Percentiles rank a stretch among this genome's conserved stretches.
These are phyloP conservation scores for Backusella westeae DNA, from an alignment of 192 early-diverging fungal species.

Conservation along the genomic window DNA sequence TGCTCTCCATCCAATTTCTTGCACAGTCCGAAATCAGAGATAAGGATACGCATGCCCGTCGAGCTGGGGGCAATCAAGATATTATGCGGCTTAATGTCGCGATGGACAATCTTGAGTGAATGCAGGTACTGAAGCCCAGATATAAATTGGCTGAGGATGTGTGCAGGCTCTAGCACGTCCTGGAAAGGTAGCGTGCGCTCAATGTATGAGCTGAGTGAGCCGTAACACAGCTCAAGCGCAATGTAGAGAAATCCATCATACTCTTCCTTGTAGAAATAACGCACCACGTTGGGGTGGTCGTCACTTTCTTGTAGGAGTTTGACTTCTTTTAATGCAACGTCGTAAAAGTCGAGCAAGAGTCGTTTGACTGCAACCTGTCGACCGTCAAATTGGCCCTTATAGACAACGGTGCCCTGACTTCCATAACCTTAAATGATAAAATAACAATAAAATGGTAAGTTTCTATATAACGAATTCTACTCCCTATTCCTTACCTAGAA, in stretches of 20 bases:
- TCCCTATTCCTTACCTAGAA: constrained; percentile 17
- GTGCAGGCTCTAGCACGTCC: constrained; percentile 55
- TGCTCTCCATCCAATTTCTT: constrained; percentile 92
- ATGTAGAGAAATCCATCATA: constrained; percentile 93
- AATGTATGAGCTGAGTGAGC: constrained; percentile 81
- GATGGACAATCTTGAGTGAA: constrained; percentile 94
- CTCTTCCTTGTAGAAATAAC: constrained; percentile 90
- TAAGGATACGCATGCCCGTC: constrained; percentile 67
- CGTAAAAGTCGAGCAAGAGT: constrained; percentile 94
- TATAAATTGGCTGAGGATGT: constrained; percentile 82
- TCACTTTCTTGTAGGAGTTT: constrained; percentile 89
- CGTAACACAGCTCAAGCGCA: constrained; percentile 91
- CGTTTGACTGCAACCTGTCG: constrained; percentile 92
- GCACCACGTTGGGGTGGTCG: constrained; percentile 93
- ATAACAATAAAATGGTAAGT: background rate
- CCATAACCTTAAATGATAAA: constrained; percentile 71
- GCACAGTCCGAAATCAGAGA: constrained; percentile 97
- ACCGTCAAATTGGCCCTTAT: constrained; percentile 87
- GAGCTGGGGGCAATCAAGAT: constrained; percentile 76
- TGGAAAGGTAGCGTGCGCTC: constrained; percentile 51
- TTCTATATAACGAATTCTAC: no score
- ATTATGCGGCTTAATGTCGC: constrained; percentile 97
- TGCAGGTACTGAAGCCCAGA: constrained; percentile 86
- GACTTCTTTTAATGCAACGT: constrained; percentile 93
- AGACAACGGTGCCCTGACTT: constrained; percentile 95